phyloP scores from a whole-genome alignment of 306 rosid species.

The Abrus precatorius region DNA sequence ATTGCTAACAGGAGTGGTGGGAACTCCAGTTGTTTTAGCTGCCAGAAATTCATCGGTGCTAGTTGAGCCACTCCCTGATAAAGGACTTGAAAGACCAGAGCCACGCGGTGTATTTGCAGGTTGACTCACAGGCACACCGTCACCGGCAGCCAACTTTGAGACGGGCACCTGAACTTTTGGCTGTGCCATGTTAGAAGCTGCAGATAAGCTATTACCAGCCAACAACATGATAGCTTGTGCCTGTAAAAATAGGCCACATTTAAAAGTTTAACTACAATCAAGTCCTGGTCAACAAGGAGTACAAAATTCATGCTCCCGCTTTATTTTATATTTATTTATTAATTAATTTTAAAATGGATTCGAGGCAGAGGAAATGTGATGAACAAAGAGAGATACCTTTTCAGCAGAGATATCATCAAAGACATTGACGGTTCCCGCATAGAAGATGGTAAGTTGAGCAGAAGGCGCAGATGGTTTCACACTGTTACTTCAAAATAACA shows the following conservation, averaged over 20 bases:
- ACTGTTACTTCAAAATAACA: constrained; percentile 43
- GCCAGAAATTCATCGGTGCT: constrained; percentile 78
- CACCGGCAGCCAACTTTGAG: constrained; percentile 62
- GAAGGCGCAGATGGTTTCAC: constrained; percentile 66
- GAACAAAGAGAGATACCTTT: constrained; percentile 63
- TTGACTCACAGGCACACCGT: constrained; percentile 60
- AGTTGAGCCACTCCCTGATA: constrained; percentile 83
- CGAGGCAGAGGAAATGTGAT: neutral
- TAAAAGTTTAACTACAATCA: constrained; percentile 24
- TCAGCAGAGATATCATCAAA: constrained; percentile 79
- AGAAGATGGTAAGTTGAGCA: constrained; percentile 85
- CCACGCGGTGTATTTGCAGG: constrained; percentile 51
- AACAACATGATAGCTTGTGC: constrained; percentile 87
- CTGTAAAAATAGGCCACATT: constrained; percentile 61
- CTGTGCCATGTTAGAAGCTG: constrained; percentile 54
- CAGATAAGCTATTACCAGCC: constrained; percentile 68
- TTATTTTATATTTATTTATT: neutral
- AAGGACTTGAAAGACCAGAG: constrained; percentile 73
- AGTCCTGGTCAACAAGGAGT: neutral
- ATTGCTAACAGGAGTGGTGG: constrained; percentile 65
- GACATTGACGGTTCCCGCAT: constrained; percentile 83
- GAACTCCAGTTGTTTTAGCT: constrained; percentile 61
- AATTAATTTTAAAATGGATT: neutral
- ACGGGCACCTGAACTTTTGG: constrained; percentile 60
- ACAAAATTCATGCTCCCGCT: constrained; percentile 12